Conservation (phyloP, 495 filamentous ascomycete species). For the Opeltia flavorubescens region DNA sequence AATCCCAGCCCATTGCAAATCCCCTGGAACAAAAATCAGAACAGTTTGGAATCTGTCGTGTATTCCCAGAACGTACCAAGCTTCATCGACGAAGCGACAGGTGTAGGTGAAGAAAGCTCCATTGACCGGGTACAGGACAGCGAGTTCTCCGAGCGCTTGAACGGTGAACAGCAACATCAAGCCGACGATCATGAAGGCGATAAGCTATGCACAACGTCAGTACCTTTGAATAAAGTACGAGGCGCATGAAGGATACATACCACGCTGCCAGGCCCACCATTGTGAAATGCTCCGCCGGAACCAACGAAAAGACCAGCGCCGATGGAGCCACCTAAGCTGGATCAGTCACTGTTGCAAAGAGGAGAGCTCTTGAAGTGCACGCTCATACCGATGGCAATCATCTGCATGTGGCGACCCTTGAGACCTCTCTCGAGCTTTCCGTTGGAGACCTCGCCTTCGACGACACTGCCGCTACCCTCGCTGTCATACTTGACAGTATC, state of each 20-base stretch:
- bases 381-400: conserved; percentile 54
- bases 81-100: conserved; percentile 40
- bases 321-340: conserved; percentile 31
- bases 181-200: conserved; percentile 38
- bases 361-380: background rate
- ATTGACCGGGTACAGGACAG: conserved; percentile 54
- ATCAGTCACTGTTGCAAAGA: background rate
- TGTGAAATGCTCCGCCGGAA: conserved; percentile 28
- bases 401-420: conserved; percentile 52
- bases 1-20: conserved; percentile 50
- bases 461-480: conserved; percentile 6
- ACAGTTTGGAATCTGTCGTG: background rate
- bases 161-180: conserved; percentile 41
- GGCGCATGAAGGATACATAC: conserved; percentile 19
- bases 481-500: conserved; percentile 11
- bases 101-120: conserved; percentile 46
- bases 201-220: conserved; percentile 16
- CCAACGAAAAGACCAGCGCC: conserved; percentile 40
- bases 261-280: conserved; percentile 30
- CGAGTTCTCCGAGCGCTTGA: conserved; percentile 56
- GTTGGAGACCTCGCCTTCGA: conserved; percentile 2
- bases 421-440: conserved; percentile 27
- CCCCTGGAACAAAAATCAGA: conserved; percentile 18
- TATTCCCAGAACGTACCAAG: conserved; percentile 25
- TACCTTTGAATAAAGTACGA: background rate